Evolutionary conservation across 352 stramenopile species (phyloP), one percentile per base, ranked within the genome.

Genomic region (Pythium myriotylum): DNA sequence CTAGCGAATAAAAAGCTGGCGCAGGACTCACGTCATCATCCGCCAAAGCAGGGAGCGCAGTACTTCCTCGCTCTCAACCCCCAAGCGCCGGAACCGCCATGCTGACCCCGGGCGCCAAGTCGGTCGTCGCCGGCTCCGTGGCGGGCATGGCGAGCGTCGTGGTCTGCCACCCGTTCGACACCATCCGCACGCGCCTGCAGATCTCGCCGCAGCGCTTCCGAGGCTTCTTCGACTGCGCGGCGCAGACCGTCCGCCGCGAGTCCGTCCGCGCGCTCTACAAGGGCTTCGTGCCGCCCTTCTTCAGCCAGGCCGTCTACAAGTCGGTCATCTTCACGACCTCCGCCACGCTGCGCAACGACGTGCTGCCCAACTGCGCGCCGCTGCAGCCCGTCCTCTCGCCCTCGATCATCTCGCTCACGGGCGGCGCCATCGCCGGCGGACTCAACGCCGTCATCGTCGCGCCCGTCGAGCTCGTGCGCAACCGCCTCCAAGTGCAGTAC

Each of bases 301-400:
- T 91, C 65, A 91, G 83, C 48, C 86, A 95, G 62, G 86, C 81
- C 1, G 73, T 95, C 47, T 95, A 95, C 81, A 95, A 95, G 65
- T 85, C 86, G 33, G 83, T 95, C 50, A 95, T 95, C 64, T 95
- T 95, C 65, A 92, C 83, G 24, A 88, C 76, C 2, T 91, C 82
- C 4, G 74, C 79, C 26, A 73, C 60, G 50, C 56, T 88, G n/a
- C 79, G 79, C 52, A 75, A 69, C 26, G 79, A 91, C 33, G 59
- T 88, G 13, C 61, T 91, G 16, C 71, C 79, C 6, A 48, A 66
- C 26, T 51, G 70, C 42, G 27, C 56, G 40, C 32, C 42, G 26
- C 35, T 79, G 52, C 72, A 80, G 57, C 67, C 74, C 12, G 62
- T 59, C 24, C 57, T 79, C 14, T 72, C 67, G n/a, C 65, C 83